Base-by-base conservation (phyloP, 2,329 filamentous ascomycete genomes). In the Claviceps africana region DNA sequence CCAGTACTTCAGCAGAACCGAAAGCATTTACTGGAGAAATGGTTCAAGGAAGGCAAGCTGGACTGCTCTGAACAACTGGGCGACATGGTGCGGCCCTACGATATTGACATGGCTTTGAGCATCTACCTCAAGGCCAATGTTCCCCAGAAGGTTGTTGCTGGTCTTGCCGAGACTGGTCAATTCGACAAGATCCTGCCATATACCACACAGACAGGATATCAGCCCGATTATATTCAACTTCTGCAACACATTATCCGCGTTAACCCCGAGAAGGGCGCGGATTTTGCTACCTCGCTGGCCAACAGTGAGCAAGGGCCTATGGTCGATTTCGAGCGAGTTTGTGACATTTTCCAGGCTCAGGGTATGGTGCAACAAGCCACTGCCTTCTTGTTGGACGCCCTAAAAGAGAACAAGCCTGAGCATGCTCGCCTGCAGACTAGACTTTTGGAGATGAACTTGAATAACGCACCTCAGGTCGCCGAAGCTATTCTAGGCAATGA, bases 351-450 rank as follows among this genome's bases (percentile, higher is more conserved):
- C 83, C 86, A 96, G 70, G 90, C 90, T 10, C 93, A 98, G 69
- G 90, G 89, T 62, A 93, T 97, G 89, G 81, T 97, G 48, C 94
- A 97, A 67, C 89, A 95, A 69, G 91, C 91, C 8, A 98, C 94
- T 2, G 90, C 91, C n/a, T 98, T 98, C 79, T 73, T 98, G 50
- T 79, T 98, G 28, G 93, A 98, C 70, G 91, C 90, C 2, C 78
- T 98, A 35, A 93, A 95, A 68, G 88, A 93, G 60, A 96, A 98
- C 72, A 85, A 84, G 61, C 89, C 89, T 0, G 93, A 98, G 68
- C 90, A 98, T 65, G 91, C 83, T 40, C 83, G 91, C 59, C 77
- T 98, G 40, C 93, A 98, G 71, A 98, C 94, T 22, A 85, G 93
- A 55, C 78, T 98, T 3, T 74, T 98, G 52, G 94, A 98, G 76